These are phyloP conservation scores for Phytophthora podocarpi DNA, from an alignment of 352 stramenopile species.

Conservation along the genomic window DNA sequence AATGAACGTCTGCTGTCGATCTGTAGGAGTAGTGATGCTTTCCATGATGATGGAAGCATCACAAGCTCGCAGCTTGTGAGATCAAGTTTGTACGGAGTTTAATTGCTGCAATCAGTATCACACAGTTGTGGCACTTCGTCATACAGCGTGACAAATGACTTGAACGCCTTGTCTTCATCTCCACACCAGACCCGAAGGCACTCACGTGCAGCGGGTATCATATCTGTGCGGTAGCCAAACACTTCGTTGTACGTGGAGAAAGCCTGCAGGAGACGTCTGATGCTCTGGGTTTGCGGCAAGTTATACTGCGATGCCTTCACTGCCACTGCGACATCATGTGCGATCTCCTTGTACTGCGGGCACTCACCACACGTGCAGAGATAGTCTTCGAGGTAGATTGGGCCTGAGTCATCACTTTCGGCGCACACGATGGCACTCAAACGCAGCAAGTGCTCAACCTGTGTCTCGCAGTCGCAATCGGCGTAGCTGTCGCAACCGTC, in stretches of 20 bases:
- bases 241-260: constrained; percentile 81
- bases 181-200: constrained; percentile 63
- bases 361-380: constrained; percentile 69
- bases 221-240: constrained; percentile 52
- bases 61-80: constrained; percentile 1
- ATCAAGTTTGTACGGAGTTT: constrained; percentile 1
- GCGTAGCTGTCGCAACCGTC: constrained; percentile 23
- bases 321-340: constrained; percentile 39
- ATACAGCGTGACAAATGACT: constrained; percentile 62
- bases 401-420: not conserved
- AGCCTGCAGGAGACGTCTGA: constrained; percentile 61
- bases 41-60: constrained; percentile 36
- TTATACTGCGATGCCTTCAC: constrained; percentile 31
- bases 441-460: constrained; percentile 37
- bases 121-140: constrained; percentile 58
- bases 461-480: constrained; percentile 39
- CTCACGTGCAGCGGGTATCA: constrained; percentile 59
- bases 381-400: constrained; percentile 63
- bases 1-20: not conserved
- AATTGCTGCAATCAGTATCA: constrained; percentile 7
- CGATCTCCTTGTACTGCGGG: constrained; percentile 60
- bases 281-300: constrained; percentile 37
- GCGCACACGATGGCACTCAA: constrained; percentile 16
- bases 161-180: constrained; percentile 69
- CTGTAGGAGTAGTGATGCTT: not conserved